phyloP scores from a whole-genome alignment of 345 rosid species.

The Euphorbia pulcherrima region DNA sequence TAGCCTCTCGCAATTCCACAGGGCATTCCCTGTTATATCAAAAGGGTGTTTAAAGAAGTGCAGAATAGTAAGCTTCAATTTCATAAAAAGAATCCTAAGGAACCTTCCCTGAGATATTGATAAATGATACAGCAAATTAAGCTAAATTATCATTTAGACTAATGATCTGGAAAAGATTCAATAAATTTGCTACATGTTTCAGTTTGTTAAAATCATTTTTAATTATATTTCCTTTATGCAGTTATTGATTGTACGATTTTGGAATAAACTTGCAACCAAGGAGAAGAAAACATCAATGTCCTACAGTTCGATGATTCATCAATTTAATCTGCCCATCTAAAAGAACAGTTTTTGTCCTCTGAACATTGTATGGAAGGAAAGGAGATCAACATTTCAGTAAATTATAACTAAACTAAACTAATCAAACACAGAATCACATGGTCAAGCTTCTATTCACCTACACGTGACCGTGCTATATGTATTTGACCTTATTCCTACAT shows the following conservation, averaged over 20 bases:
- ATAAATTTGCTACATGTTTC: not conserved
- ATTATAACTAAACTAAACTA: not conserved
- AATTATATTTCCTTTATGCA: not conserved
- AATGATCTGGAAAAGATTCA: not conserved
- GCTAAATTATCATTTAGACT: no score
- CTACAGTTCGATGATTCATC: not conserved
- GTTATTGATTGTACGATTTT: not conserved
- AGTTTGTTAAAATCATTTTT: not conserved
- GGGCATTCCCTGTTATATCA: conserved; percentile 73
- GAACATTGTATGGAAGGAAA: not conserved
- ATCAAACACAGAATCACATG: not conserved
- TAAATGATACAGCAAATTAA: not conserved
- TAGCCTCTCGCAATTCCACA: conserved; percentile 76
- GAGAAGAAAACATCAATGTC: not conserved
- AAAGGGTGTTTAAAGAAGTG: conserved; percentile 3
- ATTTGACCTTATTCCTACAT: not conserved
- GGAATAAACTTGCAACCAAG: not conserved
- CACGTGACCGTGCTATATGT: not conserved
- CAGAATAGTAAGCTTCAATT: not conserved
- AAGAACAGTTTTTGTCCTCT: not conserved
- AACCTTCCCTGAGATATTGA: not conserved
- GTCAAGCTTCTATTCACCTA: not conserved
- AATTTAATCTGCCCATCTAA: not conserved
- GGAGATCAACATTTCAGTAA: not conserved
- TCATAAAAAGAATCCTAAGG: not conserved